Evolutionary conservation across 176 grass and related monocot species (phyloP), one percentile per base, ranked within the genome.

Genomic region (Secale cereale): DNA sequence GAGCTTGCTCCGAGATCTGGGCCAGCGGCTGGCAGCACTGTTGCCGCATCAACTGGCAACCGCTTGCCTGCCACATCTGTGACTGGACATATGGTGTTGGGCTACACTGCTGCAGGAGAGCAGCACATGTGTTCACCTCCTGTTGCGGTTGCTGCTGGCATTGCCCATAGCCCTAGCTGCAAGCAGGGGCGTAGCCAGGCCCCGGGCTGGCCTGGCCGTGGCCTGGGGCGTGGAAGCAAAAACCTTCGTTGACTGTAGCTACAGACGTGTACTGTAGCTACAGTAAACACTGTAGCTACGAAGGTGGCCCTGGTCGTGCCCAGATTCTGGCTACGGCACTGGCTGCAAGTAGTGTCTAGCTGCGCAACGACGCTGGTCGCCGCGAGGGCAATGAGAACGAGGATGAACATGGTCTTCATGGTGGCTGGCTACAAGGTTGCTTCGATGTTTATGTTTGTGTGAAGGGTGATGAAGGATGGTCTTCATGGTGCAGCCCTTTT

Each of bases 11-110:
- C 4, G 26, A 17, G 54, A 80, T 74, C 2, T 65, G 78, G 5
- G 66, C 5, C 28, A 86, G 7, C 67, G 28, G 77, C 15, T 26
- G 28, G 57, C 67, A 86, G 77, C 85, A 86, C 2, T 63, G 84
- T 39, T 86, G 84, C 8, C 27, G 54, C 25, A 73, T 70, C 28
- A 26, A 39, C 36, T 79, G 52, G 85, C 67, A 86, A 13, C 68
- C 26, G 56, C 5, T 37, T 15, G 33, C 36, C 56, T 73, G 66
- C 52, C 46, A 78, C 27, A 60, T 70, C 1, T 43, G 77, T 28
- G 77, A 13, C 23, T 11, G 8, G 2, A 16, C 1, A 19, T 64
- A 41, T 5, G 76, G 76, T n/a, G 61, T 15, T 3, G 3, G 30
- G 32, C 76, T 8, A 3, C 76, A 61, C 22, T 61, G 32, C 56